Evolutionary conservation across 768 basidiomycete genomes (phyloP), one percentile per base, ranked within the genome.

Genomic region (Galerina marginata): DNA sequence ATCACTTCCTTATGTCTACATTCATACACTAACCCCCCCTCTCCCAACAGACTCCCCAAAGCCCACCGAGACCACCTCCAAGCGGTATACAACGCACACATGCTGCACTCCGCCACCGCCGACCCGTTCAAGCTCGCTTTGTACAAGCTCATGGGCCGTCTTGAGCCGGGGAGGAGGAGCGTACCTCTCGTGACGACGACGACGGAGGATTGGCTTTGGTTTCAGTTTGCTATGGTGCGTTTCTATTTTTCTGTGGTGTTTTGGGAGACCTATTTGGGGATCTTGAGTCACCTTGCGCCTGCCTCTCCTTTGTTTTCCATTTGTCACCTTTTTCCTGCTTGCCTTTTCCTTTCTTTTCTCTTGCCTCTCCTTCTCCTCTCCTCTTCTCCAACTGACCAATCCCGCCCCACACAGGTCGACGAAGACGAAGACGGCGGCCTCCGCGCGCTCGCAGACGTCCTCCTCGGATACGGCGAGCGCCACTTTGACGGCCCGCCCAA

Each of bases 171-270:
- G 4, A 82, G 92, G 57, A 83, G 95, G 49, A 90, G 86, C 67
- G 88, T 96, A 2, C 84, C 87, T 4, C 86, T 88, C 43, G 94
- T 98, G 5, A 98, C 95, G 0, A 84, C 85, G 9, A 96, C 95
- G 1, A 95, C 93, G 2, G 97, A 98, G 72, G 97, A 99, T 74
- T 99, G 96, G 96, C 79, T 98, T 39, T 99, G 96, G 96, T 89
- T 96, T 80, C 96, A 99, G 76, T 83, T 99, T 12, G 83, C 89
- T 1, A 91, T 98, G 86, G 92, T 88, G 49, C 7, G 42, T 51
- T 6, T 33, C 36, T 12, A 9, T 44, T 20, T 20, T 20, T 20
- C 20, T 20, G 20, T 20, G 20, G 20, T 20, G 20, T 20, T 20
- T 20, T 20, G 1, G 20, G 20, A 20, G 20, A 20, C 20, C 20